phyloP scores from a whole-genome alignment of 345 rosid genomes.

The Euphorbia tirucalli region DNA sequence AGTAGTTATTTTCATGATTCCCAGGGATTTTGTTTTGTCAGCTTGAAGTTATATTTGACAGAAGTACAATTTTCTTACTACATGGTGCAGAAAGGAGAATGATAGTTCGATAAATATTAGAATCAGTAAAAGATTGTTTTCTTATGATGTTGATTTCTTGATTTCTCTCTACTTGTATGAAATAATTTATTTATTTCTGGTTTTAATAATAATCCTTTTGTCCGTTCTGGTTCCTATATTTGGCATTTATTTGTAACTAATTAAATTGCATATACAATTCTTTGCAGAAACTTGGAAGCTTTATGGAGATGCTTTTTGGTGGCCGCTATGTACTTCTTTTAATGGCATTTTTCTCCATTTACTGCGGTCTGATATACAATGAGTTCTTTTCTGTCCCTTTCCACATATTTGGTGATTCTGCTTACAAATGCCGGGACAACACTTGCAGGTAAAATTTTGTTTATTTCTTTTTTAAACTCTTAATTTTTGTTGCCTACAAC shows the following conservation, averaged over 20 bases:
- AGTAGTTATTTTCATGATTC: not conserved
- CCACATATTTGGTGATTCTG: conserved; percentile 91
- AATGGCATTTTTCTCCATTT: conserved; percentile 91
- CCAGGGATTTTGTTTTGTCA: not conserved
- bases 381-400: conserved; percentile 96
- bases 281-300: conserved; percentile 95
- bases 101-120: not conserved
- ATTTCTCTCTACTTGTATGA: not conserved
- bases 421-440: conserved; percentile 83
- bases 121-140: not conserved
- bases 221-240: not conserved
- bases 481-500: conserved; percentile 7
- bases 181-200: not conserved
- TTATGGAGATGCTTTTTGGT: conserved; percentile 97
- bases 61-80: not conserved
- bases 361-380: conserved; percentile 96
- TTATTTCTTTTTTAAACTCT: conserved; percentile 1
- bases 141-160: not conserved
- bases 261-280: not conserved
- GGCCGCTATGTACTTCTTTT: conserved; percentile 90
- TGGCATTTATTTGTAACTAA: not conserved
- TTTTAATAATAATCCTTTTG: not conserved
- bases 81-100: not conserved
- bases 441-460: conserved; percentile 65
- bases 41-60: not conserved